Base-by-base conservation (phyloP, 2,329 filamentous ascomycete species). In the Sphaerulina vaccinii region DNA sequence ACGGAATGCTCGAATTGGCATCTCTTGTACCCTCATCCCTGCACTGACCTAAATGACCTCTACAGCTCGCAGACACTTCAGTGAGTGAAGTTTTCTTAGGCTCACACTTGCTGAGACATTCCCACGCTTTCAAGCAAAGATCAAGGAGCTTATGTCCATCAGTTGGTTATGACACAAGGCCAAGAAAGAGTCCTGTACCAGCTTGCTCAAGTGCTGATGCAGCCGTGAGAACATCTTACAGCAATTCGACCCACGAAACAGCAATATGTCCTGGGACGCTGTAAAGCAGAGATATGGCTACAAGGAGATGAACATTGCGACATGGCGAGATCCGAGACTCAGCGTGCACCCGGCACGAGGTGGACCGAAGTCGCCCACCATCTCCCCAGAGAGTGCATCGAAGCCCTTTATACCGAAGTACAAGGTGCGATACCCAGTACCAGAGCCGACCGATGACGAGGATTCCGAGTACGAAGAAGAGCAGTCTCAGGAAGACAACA, bases 381-480 rank as follows among this genome's bases (percentile, higher is more conserved):
- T 63, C 9, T 61, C 60, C 8, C 54, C 63, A 11, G 62, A 62
- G 37, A 51, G 50, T 23, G 62, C 54, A 21, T 50, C 47, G 10
- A 53, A 50, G 42, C 57, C 60, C 10, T 62, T 57, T 44, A 50
- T 57, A 11, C 56, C 58, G 4, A 57, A 41, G 18, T 66, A 65
- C 53, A 65, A 59, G 47, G 61, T 65, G 6, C 50, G 44, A 19
- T 61, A 60, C 33, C 49, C 50, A 18, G 47, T 53, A 22, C 62
- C 63, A 3, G 53, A 62, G 44, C 59, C 61, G 3, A 63, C 62
- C 13, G 62, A 64, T 38, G 63, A 65, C 18, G 61, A 65, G 49
- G 58, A 54, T 5, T 57, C 54, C 21, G 57, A 53, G 13, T 49
- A 42, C 3, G 56, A 58, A 10, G 47, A 51, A 11, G 54, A 46